phyloP scores from a whole-genome alignment of 768 basidiomycete species.

The Auriscalpium orientale region DNA sequence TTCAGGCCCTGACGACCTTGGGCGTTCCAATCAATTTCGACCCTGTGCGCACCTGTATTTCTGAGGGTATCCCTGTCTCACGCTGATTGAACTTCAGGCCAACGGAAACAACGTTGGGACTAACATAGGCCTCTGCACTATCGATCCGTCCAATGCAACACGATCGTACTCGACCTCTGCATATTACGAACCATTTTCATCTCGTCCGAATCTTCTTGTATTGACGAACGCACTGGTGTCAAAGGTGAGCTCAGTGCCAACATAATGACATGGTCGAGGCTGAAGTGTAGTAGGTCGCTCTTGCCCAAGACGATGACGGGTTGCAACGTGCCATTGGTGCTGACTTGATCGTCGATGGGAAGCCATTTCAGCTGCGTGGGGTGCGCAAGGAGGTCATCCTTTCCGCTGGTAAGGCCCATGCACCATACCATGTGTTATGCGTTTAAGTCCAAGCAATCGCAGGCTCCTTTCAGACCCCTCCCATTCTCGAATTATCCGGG shows the following conservation, averaged over 20 bases:
- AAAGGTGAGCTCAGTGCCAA: background rate
- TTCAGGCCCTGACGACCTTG: slow-evolving; percentile 7
- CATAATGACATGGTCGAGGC: background rate
- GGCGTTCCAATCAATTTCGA: slow-evolving; percentile 15
- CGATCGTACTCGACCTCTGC: slow-evolving; percentile 22
- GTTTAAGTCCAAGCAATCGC: background rate
- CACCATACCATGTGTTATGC: background rate
- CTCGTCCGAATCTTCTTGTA: slow-evolving; percentile 12
- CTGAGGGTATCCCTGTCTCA: too few species aligned
- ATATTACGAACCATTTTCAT: slow-evolving; percentile 22
- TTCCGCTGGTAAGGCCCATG: background rate
- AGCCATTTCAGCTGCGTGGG: background rate
- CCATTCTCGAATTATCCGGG: slow-evolving; percentile 9
- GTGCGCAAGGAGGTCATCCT: slow-evolving; percentile 1
- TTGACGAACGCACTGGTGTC: background rate
- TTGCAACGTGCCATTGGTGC: background rate
- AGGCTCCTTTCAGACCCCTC: slow-evolving; percentile 1
- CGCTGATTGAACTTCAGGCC: slow-evolving; percentile 1
- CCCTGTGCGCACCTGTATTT: background rate
- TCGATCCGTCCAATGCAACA: slow-evolving; percentile 19
- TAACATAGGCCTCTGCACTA: background rate
- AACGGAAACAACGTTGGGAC: slow-evolving; percentile 10
- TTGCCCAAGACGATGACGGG: background rate
- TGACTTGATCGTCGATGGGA: background rate
- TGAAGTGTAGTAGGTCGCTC: background rate